Base-by-base conservation (phyloP, 2,329 filamentous ascomycete genomes). In the Mariannaea elegans region DNA sequence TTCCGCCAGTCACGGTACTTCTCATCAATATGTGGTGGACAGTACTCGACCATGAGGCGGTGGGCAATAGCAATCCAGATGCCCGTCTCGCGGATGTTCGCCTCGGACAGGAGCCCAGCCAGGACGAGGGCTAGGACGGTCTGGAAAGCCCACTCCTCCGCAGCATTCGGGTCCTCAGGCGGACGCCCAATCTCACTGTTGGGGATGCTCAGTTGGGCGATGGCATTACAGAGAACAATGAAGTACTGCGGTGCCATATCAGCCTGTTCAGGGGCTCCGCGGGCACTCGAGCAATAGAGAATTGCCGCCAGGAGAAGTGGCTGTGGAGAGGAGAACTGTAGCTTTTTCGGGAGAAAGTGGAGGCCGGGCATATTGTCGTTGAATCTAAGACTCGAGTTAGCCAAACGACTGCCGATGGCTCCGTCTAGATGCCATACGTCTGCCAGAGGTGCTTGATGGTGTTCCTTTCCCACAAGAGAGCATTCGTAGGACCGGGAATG, bases 61-160 rank as follows among this genome's bases (percentile, higher is more conserved):
- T 80, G 80, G 0, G 76, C 78, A 3, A 80, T 71, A 1, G 77
- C 76, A 10, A 80, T 80, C 78, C 78, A 80, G 1, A 79, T 71
- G 1, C 78, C 78, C 2, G 78, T 80, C 47, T 79, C 75, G 21
- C 73, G 71, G 10, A 75, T 76, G n/a, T 74, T 76, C n/a, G 73
- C 78, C 54, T 81, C 78, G 4, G 72, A 76, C 1, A 79, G 70
- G 1, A 81, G 71, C 0, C 77, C 76, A 2, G 77, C 77, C 7
- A 80, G 66, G 7, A 80, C 74, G 18, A 81, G 68, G 1, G 77
- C 78, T 3, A 80, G 70, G 5, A 80, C 74, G 7, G 77, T 76
- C 57, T 80, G 77, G 50, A 80, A 80, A 0, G 77, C 78, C 67
- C 74, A 76, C 48, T 80, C 73, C 54, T 80, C 76, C 1, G 69